Conservation (phyloP, 495 filamentous ascomycete species). For the Penicillium egyptiacum region DNA sequence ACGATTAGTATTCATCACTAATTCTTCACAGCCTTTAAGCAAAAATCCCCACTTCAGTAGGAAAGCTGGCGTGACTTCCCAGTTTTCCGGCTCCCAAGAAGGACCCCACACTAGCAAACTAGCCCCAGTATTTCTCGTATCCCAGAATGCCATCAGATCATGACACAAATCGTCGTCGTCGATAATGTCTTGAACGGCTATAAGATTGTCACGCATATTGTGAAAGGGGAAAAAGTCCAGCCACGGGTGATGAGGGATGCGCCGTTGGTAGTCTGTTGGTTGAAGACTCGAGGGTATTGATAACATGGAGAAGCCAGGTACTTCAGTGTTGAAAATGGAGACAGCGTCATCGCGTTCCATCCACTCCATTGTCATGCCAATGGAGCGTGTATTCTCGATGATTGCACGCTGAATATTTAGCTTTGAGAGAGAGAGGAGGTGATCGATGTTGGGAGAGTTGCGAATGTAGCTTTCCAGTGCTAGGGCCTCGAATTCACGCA, state of each 20-base stretch:
- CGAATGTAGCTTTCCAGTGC: background rate
- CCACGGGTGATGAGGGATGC: background rate
- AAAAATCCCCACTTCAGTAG: constrained; percentile 31
- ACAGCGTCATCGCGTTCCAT: background rate
- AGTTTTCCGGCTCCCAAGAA: constrained; percentile 29
- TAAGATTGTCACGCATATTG: no score
- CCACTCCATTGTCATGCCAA: constrained; percentile 3
- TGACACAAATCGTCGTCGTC: no score
- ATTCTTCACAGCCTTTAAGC: constrained; percentile 24
- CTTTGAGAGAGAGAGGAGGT: constrained; percentile 4
- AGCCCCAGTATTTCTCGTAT: constrained; percentile 9
- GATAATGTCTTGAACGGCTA: no score
- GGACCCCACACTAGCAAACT: constrained; percentile 34
- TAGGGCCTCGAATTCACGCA: background rate
- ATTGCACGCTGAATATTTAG: constrained; percentile 6
- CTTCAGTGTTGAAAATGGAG: background rate
- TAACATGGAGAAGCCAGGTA: background rate
- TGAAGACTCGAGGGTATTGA: background rate
- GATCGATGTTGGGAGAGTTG: background rate
- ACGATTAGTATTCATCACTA: constrained; percentile 21
- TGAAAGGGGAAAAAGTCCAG: no score
- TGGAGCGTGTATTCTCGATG: background rate
- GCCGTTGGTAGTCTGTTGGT: constrained; percentile 9
- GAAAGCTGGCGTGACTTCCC: constrained; percentile 34
- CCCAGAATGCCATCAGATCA: no score